phyloP scores from a whole-genome alignment of 352 stramenopile genomes.

The Thraustotheca clavata region DNA sequence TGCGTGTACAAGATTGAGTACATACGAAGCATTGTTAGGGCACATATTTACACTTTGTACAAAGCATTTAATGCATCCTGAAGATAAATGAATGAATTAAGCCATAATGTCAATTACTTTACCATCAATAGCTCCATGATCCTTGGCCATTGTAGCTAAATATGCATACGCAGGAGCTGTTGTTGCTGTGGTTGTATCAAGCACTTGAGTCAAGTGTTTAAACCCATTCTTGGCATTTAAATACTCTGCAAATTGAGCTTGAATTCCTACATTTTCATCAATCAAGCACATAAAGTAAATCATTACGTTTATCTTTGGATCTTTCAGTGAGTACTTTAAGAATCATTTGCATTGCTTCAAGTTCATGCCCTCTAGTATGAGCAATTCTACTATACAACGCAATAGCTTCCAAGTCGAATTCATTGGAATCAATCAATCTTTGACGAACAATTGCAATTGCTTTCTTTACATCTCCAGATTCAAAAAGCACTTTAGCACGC shows the following conservation, averaged over 20 bases:
- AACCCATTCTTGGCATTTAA: slow-evolving; percentile 34
- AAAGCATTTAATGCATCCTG: slow-evolving; percentile 44
- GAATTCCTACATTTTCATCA: slow-evolving; percentile 27
- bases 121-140: slow-evolving; percentile 43
- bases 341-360: slow-evolving; percentile 57
- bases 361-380: slow-evolving; percentile 45
- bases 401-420: slow-evolving; percentile 44
- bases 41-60: slow-evolving; percentile 34
- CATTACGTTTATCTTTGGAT: slow-evolving; percentile 30
- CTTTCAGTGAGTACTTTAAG: slow-evolving; percentile 50
- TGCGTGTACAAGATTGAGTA: slow-evolving; percentile 53
- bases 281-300: neutral
- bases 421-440: slow-evolving; percentile 44
- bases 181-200: slow-evolving; percentile 33
- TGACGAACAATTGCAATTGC: slow-evolving; percentile 48
- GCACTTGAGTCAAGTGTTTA: slow-evolving; percentile 30
- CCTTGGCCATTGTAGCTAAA: slow-evolving; percentile 65
- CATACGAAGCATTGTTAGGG: slow-evolving; percentile 44
- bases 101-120: neutral
- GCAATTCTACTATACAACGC: slow-evolving; percentile 53
- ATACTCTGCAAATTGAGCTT: slow-evolving; percentile 39
- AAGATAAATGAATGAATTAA: neutral
- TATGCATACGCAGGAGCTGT: slow-evolving; percentile 62
- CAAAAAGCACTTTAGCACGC: slow-evolving; percentile 44
- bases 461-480: slow-evolving; percentile 30